Conservation (phyloP, 345 rosid species). For the Populus ilicifolia region DNA sequence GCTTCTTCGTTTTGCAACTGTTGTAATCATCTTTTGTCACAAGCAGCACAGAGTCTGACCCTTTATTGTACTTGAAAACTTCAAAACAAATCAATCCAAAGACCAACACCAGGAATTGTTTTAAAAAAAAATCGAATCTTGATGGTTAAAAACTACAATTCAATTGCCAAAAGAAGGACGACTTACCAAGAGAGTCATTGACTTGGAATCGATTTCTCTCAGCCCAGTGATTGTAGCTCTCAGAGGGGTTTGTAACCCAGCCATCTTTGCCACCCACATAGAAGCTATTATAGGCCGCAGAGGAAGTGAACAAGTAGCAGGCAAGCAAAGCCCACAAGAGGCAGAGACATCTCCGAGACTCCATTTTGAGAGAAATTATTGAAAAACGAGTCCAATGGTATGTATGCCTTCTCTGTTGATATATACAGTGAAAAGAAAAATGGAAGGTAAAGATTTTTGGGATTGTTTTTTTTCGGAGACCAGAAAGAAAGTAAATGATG, state of each 20-base stretch:
- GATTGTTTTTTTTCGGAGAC: background rate
- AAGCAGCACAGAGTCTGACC: constrained; percentile 51
- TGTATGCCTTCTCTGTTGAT: background rate
- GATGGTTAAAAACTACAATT: background rate
- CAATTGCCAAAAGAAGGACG: background rate
- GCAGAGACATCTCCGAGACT: constrained; percentile 12
- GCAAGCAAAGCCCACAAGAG: constrained; percentile 26
- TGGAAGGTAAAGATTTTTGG: background rate
- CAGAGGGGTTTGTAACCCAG: constrained; percentile 48
- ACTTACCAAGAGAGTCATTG: constrained; percentile 56
- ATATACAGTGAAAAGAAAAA: background rate
- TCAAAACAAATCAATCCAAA: background rate
- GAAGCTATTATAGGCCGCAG: constrained; percentile 32
- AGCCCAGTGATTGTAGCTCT: constrained; percentile 53
- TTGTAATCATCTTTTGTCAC: constrained; percentile 54
- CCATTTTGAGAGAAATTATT: constrained; percentile 16
- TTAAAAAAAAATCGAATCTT: background rate
- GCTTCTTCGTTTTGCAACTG: constrained; percentile 41
- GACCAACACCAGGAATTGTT: background rate
- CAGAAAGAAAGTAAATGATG: background rate
- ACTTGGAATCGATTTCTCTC: constrained; percentile 47
- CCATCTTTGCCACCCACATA: constrained; percentile 61
- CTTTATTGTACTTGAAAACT: constrained; percentile 51
- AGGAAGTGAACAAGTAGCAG: constrained; percentile 14
- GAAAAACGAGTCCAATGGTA: background rate